Percentiles rank a stretch among this genome's conserved stretches.
Evolutionary conservation across 1,284 basidiomycete species (phyloP).

Genomic region (Albatrellus sp.): DNA sequence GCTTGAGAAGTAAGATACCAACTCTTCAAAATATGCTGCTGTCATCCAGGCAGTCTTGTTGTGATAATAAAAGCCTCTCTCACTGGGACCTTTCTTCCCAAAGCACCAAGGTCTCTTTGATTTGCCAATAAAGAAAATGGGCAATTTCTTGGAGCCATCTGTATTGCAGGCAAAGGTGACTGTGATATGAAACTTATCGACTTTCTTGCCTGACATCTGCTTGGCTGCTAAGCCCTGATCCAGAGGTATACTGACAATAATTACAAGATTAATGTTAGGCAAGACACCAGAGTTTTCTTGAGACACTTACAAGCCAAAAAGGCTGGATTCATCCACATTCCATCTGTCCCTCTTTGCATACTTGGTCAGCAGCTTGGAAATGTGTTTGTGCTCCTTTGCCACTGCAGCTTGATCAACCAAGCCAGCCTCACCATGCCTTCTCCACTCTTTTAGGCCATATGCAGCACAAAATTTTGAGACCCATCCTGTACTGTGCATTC

Average conservation of each 20-base stretch:
- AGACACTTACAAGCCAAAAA: background rate
- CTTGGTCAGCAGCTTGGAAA: background rate
- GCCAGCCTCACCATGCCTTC: background rate
- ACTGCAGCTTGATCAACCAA: background rate
- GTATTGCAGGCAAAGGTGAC: background rate
- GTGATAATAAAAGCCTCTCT: conserved; percentile 18
- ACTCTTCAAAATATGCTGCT: conserved; percentile 11
- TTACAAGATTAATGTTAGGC: background rate
- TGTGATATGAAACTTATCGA: background rate
- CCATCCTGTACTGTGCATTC: conserved; percentile 18
- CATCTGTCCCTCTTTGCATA: background rate
- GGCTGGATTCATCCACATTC: background rate
- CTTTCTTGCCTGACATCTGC: conserved; percentile 1
- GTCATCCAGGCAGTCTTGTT: conserved; percentile 25
- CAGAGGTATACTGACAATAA: background rate
- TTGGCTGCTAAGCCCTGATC: background rate
- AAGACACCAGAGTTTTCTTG: background rate
- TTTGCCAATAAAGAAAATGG: background rate
- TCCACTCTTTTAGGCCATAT: background rate
- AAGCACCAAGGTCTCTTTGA: background rate
- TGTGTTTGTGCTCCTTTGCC: background rate
- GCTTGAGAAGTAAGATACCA: background rate
- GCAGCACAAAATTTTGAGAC: conserved; percentile 4
- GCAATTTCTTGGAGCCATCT: background rate
- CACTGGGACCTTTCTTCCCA: background rate